Evolutionary conservation across 1,139 yeast species (phyloP), one percentile per base, ranked within the genome.

Genomic region (Komagataea norvegica): DNA sequence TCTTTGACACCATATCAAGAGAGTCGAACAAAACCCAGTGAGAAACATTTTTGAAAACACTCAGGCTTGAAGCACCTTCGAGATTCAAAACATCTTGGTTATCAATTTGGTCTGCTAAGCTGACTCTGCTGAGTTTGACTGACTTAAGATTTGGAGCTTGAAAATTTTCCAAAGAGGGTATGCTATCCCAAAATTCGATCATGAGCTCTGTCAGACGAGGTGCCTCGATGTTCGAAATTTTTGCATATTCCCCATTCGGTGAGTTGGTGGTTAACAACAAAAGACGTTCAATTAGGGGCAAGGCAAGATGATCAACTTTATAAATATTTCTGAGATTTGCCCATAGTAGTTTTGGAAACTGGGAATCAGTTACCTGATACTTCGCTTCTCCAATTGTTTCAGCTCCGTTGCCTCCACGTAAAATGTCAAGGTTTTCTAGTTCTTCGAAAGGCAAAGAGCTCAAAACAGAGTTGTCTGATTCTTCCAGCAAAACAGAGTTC

Each of bases 21-120:
- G 40, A 27, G 21, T 36, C 33, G 17, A 24, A 26, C 6, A 40
- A 14, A 11, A 36, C 42, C 40, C 42, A 40, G 16, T 40, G 42
- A 3, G 9, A 14, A 14, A 33, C 40, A 27, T 38, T n/a, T 5
- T n/a, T 8, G 22, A 38, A 35, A 1, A 28, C 9, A 9, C 19
- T 22, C 6, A 38, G 16, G 11, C 14, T 18, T 10, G 11, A n/a
- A 8, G 8, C 13, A 18, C 18, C 9, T 6, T 8, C 2, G 2
- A 8, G 8, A n/a, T n/a, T n/a, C n/a, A n/a, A n/a, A n/a, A n/a
- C n/a, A n/a, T n/a, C n/a, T n/a, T n/a, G n/a, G n/a, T n/a, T n/a
- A n/a, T n/a, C n/a, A n/a, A n/a, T n/a, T n/a, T n/a, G n/a, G n/a
- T n/a, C n/a, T n/a, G n/a, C n/a, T n/a, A n/a, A n/a, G n/a, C n/a